Evolutionary conservation across 1,139 yeast species (phyloP).

Genomic region (Saccharomycopsis phalli): DNA sequence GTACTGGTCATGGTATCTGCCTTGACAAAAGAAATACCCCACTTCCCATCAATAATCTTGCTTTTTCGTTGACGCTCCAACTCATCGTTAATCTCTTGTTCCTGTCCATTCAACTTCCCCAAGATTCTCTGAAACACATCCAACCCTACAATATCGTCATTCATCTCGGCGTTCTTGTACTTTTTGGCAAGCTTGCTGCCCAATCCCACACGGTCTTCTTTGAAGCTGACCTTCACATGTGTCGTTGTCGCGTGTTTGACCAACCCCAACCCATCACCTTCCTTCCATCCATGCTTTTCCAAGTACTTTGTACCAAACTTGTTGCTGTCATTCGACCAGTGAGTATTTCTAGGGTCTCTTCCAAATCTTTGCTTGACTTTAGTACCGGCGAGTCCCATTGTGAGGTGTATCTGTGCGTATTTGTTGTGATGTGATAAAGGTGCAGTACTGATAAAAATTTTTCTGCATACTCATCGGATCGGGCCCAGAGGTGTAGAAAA

Average conservation of each 20-base stretch:
- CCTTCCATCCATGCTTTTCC: slow-evolving; percentile 80
- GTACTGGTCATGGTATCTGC: slow-evolving; percentile 82
- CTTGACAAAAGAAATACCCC: slow-evolving; percentile 80
- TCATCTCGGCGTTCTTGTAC: slow-evolving; percentile 52
- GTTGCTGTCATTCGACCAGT: slow-evolving; percentile 82
- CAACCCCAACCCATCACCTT: slow-evolving; percentile 82
- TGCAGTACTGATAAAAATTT: not conserved
- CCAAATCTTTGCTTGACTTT: slow-evolving; percentile 83
- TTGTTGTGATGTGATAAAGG: slow-evolving; percentile 1
- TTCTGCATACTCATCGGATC: too few species aligned
- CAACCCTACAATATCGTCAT: slow-evolving; percentile 81
- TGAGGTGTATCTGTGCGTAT: too few species aligned
- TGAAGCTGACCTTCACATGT: slow-evolving; percentile 74
- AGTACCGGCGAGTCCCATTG: slow-evolving; percentile 85
- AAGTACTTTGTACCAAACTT: slow-evolving; percentile 86
- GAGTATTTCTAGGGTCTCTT: slow-evolving; percentile 84
- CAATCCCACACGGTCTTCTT: slow-evolving; percentile 75
- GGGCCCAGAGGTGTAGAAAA: not conserved
- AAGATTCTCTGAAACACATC: slow-evolving; percentile 88
- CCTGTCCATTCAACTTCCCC: slow-evolving; percentile 78
- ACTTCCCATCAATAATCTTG: slow-evolving; percentile 61
- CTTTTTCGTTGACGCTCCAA: slow-evolving; percentile 60
- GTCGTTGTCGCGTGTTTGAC: slow-evolving; percentile 52
- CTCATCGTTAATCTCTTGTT: slow-evolving; percentile 47
- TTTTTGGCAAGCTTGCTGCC: slow-evolving; percentile 69